These are phyloP conservation scores for Boechera divaricarpa DNA, from an alignment of 345 rosid species.

Conservation along the genomic window DNA sequence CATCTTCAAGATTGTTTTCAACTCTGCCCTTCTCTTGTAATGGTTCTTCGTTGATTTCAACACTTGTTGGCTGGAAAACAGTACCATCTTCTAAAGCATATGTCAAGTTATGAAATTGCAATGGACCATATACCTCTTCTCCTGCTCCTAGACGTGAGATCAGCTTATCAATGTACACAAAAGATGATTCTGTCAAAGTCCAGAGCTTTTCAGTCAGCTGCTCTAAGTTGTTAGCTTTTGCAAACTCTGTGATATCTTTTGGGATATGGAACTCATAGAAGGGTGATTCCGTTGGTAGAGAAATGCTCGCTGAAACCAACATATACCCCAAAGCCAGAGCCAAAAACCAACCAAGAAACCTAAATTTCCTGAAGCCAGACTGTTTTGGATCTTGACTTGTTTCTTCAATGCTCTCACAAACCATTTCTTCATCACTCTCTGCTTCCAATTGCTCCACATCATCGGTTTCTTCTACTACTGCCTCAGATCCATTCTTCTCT, in stretches of 20 bases:
- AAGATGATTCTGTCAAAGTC: constrained; percentile 47
- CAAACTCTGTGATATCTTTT: constrained; percentile 48
- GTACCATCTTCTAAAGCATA: constrained; percentile 46
- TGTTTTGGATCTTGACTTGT: constrained; percentile 44
- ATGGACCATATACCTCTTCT: constrained; percentile 34
- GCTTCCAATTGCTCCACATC: constrained; percentile 25
- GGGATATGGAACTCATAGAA: constrained; percentile 49
- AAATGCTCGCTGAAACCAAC: constrained; percentile 46
- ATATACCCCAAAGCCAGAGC: constrained; percentile 44
- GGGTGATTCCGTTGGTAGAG: constrained; percentile 43
- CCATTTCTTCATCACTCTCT: constrained; percentile 43
- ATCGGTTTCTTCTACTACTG: constrained; percentile 32
- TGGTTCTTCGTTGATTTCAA: constrained; percentile 34
- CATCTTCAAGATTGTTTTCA: constrained; percentile 22
- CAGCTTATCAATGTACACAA: constrained; percentile 47
- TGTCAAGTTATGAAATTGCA: constrained; percentile 66
- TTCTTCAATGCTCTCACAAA: constrained; percentile 38
- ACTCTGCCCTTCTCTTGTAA: constrained; percentile 10
- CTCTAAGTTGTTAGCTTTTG: constrained; percentile 45
- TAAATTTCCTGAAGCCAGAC: constrained; percentile 48
- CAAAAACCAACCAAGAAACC: constrained; percentile 53
- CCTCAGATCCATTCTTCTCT: constrained; percentile 44
- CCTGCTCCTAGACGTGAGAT: constrained; percentile 40
- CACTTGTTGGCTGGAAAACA: constrained; percentile 28
- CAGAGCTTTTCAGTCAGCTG: constrained; percentile 45